These are phyloP conservation scores for Tuber aestivum DNA, from an alignment of 495 filamentous ascomycete genomes.

Conservation along the genomic window DNA sequence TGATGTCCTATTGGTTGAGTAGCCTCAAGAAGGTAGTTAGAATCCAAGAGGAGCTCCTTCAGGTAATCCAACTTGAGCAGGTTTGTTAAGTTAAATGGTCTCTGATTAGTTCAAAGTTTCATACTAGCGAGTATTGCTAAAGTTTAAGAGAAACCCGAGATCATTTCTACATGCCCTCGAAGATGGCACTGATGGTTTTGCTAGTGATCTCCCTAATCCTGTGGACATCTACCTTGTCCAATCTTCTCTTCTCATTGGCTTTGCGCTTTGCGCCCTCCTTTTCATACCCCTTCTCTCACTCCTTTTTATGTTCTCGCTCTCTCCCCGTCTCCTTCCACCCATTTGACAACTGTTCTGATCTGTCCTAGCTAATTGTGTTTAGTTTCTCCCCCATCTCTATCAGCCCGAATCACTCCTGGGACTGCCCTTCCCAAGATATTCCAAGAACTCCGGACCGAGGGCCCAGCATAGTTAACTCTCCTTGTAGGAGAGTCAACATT, in stretches of 20 bases:
- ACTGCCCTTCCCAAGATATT: constrained; percentile 29
- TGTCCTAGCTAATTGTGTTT: constrained; percentile 10
- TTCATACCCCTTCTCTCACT: constrained; percentile 21
- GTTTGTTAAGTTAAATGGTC: too few relatives aligned
- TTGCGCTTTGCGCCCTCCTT: constrained; percentile 23
- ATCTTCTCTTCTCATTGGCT: constrained; percentile 31
- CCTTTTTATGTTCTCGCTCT: neutral
- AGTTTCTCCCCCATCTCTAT: neutral
- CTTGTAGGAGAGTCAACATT: constrained; percentile 14
- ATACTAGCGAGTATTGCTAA: too few relatives aligned
- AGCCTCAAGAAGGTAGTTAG: too few relatives aligned
- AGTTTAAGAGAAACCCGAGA: too few relatives aligned
- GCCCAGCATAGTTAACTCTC: constrained; percentile 19
- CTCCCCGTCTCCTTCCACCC: neutral
- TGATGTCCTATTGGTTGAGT: too few relatives aligned
- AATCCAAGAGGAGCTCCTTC: too few relatives aligned
- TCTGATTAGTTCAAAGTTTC: too few relatives aligned
- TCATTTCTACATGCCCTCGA: too few relatives aligned
- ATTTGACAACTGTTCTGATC: too few relatives aligned
- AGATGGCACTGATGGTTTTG: constrained; percentile 84
- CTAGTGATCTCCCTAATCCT: constrained; percentile 78
- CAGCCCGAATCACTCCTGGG: constrained; percentile 1
- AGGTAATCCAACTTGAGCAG: too few relatives aligned
- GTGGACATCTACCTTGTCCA: constrained; percentile 70
- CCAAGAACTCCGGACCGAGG: constrained; percentile 24